phyloP scores from a whole-genome alignment of 768 basidiomycete genomes.

The Dentipellis sp. region DNA sequence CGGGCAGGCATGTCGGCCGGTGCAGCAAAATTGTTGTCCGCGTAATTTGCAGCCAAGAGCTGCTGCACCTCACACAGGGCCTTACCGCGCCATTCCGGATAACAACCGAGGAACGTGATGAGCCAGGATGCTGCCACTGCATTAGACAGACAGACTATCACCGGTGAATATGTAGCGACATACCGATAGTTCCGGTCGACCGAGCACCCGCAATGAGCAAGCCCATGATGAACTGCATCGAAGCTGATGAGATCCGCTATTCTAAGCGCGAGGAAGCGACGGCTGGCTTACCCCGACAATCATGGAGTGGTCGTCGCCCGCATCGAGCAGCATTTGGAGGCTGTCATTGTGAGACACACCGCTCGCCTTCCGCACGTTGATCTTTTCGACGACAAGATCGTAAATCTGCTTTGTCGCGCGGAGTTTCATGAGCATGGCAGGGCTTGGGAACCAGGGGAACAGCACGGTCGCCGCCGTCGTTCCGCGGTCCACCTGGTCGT shows the following conservation, averaged over 20 bases:
- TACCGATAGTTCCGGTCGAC: slow-evolving; percentile 68
- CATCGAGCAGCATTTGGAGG: slow-evolving; percentile 66
- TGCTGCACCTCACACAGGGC: slow-evolving; percentile 51
- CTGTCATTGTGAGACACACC: slow-evolving; percentile 55
- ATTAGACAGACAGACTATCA: slow-evolving; percentile 5
- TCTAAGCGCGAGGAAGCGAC: not conserved
- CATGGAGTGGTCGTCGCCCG: slow-evolving; percentile 55
- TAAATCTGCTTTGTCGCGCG: slow-evolving; percentile 72
- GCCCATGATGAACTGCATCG: slow-evolving; percentile 68
- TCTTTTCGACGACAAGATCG: slow-evolving; percentile 50
- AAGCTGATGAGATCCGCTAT: slow-evolving; percentile 8
- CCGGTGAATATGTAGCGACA: slow-evolving; percentile 7
- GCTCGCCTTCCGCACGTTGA: slow-evolving; percentile 47
- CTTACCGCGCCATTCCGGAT: slow-evolving; percentile 55
- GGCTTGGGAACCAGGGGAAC: slow-evolving; percentile 68
- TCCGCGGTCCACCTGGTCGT: slow-evolving; percentile 58
- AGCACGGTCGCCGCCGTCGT: slow-evolving; percentile 69
- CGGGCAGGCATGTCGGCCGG: slow-evolving; percentile 30
- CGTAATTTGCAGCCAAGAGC: slow-evolving; percentile 27
- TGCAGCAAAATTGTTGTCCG: slow-evolving; percentile 2
- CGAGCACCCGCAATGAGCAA: slow-evolving; percentile 73
- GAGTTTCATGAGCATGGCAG: slow-evolving; percentile 61
- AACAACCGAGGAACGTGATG: slow-evolving; percentile 59
- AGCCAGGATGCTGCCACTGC: slow-evolving; percentile 56
- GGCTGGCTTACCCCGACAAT: slow-evolving; percentile 53